phyloP scores from a whole-genome alignment of 1,284 basidiomycete species.

The Ustilago xerochloae region DNA sequence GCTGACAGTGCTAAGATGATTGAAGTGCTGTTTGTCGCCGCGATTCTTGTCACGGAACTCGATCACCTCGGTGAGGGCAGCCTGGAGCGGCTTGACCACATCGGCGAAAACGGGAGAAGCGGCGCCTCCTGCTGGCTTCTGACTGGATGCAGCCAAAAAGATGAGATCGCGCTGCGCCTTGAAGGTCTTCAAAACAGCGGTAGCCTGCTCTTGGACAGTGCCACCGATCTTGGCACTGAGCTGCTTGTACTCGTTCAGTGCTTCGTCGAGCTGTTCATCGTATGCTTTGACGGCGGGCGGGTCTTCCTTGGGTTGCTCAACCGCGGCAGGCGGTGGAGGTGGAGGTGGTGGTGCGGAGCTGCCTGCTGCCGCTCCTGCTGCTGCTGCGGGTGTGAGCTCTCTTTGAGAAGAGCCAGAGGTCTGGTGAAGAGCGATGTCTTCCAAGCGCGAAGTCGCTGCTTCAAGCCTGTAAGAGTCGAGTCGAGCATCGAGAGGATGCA shows the following conservation, averaged over 20 bases:
- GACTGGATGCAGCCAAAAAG: slow-evolving; percentile 77
- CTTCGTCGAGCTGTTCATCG: slow-evolving; percentile 78
- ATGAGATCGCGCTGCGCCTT: slow-evolving; percentile 78
- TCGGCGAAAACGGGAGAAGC: slow-evolving; percentile 74
- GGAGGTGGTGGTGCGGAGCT: slow-evolving; percentile 26
- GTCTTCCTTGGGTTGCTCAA: slow-evolving; percentile 62
- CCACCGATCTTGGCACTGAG: slow-evolving; percentile 81
- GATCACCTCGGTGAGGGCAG: slow-evolving; percentile 79
- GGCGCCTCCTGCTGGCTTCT: slow-evolving; percentile 74
- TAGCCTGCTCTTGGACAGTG: slow-evolving; percentile 75
- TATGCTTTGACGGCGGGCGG: slow-evolving; percentile 79
- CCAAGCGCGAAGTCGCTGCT: slow-evolving; percentile 92
- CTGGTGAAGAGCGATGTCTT: slow-evolving; percentile 80
- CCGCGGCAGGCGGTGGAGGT: slow-evolving; percentile 27
- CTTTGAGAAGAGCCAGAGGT: slow-evolving; percentile 20
- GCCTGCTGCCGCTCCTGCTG: slow-evolving; percentile 26
- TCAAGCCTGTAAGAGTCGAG: slow-evolving; percentile 70
- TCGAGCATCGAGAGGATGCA: neutral
- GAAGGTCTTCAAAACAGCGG: slow-evolving; percentile 78
- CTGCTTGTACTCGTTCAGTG: slow-evolving; percentile 79
- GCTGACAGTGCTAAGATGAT: slow-evolving; percentile 82
- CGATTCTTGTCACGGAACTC: slow-evolving; percentile 85
- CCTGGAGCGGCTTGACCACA: slow-evolving; percentile 79
- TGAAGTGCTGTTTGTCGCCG: slow-evolving; percentile 83
- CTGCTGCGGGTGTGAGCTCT: slow-evolving; percentile 24